Conservation (phyloP, 192 early-diverging fungal species). For the Kickxella alabastrina region DNA sequence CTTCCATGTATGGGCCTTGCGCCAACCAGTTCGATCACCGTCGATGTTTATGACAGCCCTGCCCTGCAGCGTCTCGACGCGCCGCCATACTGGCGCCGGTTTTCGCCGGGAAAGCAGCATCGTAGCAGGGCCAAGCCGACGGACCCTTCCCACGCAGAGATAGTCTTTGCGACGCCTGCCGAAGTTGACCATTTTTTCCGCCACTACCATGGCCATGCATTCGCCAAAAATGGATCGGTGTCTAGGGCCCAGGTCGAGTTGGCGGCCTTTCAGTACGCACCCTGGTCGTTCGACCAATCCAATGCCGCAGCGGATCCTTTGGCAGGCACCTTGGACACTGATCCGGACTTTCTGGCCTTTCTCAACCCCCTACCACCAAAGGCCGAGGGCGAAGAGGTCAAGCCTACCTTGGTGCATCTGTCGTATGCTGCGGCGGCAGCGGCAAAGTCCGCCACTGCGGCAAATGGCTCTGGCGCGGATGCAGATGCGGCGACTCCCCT, state of each 20-base stretch:
- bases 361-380: constrained; percentile 1
- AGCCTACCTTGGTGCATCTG: neutral
- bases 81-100: constrained; percentile 43
- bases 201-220: constrained; percentile 38
- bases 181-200: constrained; percentile 39
- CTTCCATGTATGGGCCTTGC: constrained; percentile 5
- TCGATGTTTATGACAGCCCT: constrained; percentile 26
- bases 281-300: neutral
- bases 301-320: constrained; percentile 6
- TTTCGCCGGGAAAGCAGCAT: constrained; percentile 36
- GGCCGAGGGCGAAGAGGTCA: neutral
- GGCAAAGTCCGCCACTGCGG: constrained; percentile 1
- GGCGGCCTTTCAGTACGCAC: constrained; percentile 26
- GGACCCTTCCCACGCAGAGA: constrained; percentile 35
- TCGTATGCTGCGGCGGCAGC: constrained; percentile 36
- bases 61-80: constrained; percentile 23
- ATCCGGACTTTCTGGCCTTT: constrained; percentile 34
- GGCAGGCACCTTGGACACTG: constrained; percentile 25
- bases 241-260: constrained; percentile 31
- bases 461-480: neutral
- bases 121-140: constrained; percentile 19
- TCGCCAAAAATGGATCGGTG: constrained; percentile 24
- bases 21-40: constrained; percentile 1
- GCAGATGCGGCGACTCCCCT: constrained; percentile 21
- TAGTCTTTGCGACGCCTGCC: constrained; percentile 24